These are phyloP conservation scores for Saccharata proteae DNA, from an alignment of 2,329 filamentous ascomycete species.

Conservation along the genomic window DNA sequence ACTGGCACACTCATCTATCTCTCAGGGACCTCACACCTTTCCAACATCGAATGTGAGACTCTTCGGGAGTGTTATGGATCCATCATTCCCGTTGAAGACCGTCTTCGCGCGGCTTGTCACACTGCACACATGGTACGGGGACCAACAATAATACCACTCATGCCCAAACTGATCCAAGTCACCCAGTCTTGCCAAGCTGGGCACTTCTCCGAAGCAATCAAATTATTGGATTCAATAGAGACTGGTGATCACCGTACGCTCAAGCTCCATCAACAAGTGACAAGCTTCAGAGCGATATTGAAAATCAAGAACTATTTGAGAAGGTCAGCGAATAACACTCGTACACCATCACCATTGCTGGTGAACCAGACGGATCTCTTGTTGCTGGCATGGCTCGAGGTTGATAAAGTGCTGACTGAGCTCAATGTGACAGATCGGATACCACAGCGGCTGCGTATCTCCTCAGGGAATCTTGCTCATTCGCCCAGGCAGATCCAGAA, in stretches of 20 bases:
- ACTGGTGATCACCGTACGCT: conserved; percentile 51
- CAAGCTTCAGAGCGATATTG: conserved; percentile 54
- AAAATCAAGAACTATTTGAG: conserved; percentile 53
- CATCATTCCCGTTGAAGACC: conserved; percentile 61
- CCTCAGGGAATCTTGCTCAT: conserved; percentile 44
- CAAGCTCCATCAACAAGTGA: conserved; percentile 65
- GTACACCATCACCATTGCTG: too few relatives aligned
- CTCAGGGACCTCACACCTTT: conserved; percentile 42
- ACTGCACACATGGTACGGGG: conserved; percentile 48
- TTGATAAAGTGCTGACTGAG: too few relatives aligned
- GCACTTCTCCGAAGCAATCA: conserved; percentile 55
- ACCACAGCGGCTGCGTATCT: conserved; percentile 44
- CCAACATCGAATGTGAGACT: conserved; percentile 54
- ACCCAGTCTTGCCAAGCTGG: conserved; percentile 49
- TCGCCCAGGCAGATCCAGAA: conserved; percentile 44
- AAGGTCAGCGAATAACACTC: too few relatives aligned
- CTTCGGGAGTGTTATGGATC: conserved; percentile 61
- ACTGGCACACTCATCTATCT: too few relatives aligned
- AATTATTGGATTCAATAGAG: conserved; percentile 47
- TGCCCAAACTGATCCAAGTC: too few relatives aligned
- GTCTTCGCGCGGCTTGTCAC: conserved; percentile 61
- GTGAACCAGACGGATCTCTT: too few relatives aligned
- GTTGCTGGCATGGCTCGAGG: too few relatives aligned
- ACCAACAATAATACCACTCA: too few relatives aligned
- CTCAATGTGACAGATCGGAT: conserved; percentile 45